A percentile compares a stretch with the other conserved stretches of the same genome.
These are phyloP conservation scores for Arctium minus DNA, from an alignment of 129 eudicot species.

Conservation along the genomic window DNA sequence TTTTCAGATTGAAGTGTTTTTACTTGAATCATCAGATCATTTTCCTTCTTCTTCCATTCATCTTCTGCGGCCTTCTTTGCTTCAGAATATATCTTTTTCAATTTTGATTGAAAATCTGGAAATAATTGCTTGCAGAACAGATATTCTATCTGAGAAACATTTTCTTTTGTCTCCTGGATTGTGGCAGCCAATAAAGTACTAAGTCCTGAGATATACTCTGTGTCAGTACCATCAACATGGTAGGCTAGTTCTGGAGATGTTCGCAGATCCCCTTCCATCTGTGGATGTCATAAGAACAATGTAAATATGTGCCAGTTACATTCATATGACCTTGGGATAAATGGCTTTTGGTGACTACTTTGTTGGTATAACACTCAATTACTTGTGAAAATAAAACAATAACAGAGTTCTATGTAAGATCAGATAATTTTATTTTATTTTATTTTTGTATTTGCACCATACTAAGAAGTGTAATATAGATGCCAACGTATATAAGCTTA, in stretches of 20 bases:
- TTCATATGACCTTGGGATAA: not conserved
- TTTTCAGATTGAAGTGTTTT: constrained; percentile 54
- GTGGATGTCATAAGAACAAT: constrained; percentile 13
- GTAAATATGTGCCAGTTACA: not conserved
- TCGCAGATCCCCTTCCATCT: constrained; percentile 47
- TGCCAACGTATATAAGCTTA: not conserved
- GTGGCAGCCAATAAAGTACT: constrained; percentile 86
- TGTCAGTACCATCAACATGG: constrained; percentile 49
- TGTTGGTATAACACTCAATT: not conserved
- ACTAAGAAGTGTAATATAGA: not conserved
- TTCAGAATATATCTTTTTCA: constrained; percentile 52
- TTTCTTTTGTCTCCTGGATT: constrained; percentile 82
- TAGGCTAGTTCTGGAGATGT: constrained; percentile 28
- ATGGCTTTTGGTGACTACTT: not conserved
- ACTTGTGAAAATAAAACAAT: not conserved
- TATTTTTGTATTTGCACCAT: not conserved
- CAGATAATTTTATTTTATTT: not conserved
- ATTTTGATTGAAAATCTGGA: constrained; percentile 62
- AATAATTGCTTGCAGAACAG: constrained; percentile 79
- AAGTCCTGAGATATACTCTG: constrained; percentile 64
- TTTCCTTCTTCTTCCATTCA: constrained; percentile 60
- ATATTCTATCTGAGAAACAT: constrained; percentile 83
- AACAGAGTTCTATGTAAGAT: not conserved
- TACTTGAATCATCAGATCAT: constrained; percentile 40
- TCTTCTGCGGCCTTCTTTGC: constrained; percentile 67